Conservation (phyloP, 352 stramenopile genomes). For the Globisporangium carolinianum region DNA sequence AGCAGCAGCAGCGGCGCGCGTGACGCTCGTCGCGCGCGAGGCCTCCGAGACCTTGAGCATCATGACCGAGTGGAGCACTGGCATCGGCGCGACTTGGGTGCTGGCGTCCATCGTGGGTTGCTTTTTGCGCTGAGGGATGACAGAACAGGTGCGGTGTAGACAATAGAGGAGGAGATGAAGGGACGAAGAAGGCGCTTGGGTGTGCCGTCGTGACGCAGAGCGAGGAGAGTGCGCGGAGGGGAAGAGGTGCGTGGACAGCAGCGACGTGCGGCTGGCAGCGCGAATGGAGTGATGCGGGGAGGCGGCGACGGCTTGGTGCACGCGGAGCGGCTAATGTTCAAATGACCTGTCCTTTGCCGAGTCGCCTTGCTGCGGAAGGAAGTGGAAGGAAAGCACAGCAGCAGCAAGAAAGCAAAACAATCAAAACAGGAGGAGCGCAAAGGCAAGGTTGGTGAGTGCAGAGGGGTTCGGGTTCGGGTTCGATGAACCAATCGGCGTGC, state of each 20-base stretch:
- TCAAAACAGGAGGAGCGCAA: not conserved
- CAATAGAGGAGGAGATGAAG: not conserved
- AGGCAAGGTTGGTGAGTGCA: not conserved
- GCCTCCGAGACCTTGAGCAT: constrained; percentile 16
- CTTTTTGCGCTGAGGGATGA: not conserved
- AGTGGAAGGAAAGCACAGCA: not conserved
- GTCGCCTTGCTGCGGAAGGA: not conserved
- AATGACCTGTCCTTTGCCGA: constrained; percentile 40
- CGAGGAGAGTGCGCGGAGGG: not conserved
- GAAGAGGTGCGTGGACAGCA: not conserved
- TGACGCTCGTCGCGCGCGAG: constrained; percentile 14
- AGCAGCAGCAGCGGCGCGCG: constrained; percentile 9
- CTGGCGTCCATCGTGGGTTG: constrained; percentile 25
- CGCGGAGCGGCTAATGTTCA: constrained; percentile 51
- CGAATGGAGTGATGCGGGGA: constrained; percentile 5
- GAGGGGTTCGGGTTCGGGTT: constrained; percentile 2
- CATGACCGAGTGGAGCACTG: constrained; percentile 16
- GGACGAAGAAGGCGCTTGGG: too few relatives aligned
- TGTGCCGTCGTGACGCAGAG: not conserved
- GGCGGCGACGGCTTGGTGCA: constrained; percentile 3
- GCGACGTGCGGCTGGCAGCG: not conserved
- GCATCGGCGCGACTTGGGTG: constrained; percentile 18
- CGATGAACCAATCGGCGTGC: constrained; percentile 8
- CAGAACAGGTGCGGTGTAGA: not conserved
- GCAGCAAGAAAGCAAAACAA: constrained; percentile 5